Evolutionary conservation across 2,329 filamentous ascomycete genomes (phyloP).

Genomic region (Alternaria sp.): DNA sequence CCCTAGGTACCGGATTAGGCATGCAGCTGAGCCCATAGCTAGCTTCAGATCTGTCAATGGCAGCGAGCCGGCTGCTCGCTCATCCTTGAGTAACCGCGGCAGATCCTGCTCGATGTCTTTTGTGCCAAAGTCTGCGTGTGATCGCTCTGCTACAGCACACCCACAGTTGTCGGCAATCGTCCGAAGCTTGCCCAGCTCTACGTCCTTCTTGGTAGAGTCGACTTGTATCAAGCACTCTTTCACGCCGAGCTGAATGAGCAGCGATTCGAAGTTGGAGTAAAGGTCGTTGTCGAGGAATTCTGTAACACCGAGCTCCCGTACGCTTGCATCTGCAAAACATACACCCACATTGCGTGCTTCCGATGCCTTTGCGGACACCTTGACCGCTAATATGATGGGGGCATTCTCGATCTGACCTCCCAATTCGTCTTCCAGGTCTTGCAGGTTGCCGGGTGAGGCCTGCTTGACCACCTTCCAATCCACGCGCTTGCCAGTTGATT

Average conservation of each 20-base stretch:
- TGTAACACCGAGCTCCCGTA: conserved; percentile 92
- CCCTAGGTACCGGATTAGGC: conserved; percentile 91
- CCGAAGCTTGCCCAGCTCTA: conserved; percentile 83
- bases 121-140: conserved; percentile 77
- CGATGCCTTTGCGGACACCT: conserved; percentile 83
- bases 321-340: conserved; percentile 96
- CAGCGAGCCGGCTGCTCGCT: conserved; percentile 75
- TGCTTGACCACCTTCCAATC: conserved; percentile 91
- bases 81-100: conserved; percentile 83
- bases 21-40: conserved; percentile 92
- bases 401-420: conserved; percentile 85
- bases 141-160: conserved; percentile 83
- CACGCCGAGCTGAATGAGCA: conserved; percentile 94
- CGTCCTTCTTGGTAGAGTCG: conserved; percentile 81
- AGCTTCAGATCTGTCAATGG: conserved; percentile 93
- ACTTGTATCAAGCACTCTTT: conserved; percentile 89
- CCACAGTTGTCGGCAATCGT: conserved; percentile 92
- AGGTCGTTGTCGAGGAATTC: conserved; percentile 99
- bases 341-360: conserved; percentile 90
- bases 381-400: conserved; percentile 94
- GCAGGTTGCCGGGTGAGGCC: conserved; percentile 92
- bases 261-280: conserved; percentile 96
- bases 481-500: conserved; percentile 73
- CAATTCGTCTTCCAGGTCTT: conserved; percentile 95
- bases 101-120: conserved; percentile 97